phyloP scores from a whole-genome alignment of 2,329 filamentous ascomycete genomes.

The Xylariaceae sp. region DNA sequence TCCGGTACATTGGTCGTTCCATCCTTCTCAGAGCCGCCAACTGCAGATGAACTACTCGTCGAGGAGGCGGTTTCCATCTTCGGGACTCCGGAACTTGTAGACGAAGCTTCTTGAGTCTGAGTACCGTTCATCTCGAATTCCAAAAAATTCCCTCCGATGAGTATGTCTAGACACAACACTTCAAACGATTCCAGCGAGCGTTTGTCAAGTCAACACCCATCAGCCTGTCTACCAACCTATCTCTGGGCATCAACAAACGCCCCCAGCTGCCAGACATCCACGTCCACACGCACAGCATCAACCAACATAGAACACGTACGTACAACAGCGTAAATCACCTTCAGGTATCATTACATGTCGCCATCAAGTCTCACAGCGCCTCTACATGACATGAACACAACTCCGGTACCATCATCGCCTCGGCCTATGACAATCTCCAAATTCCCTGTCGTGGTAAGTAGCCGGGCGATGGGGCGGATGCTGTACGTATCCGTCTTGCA shows the following conservation, averaged over 20 bases:
- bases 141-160: no score
- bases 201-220: not conserved
- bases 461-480: conserved; percentile 13
- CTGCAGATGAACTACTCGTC: not conserved
- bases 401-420: not conserved
- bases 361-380: conserved; percentile 9
- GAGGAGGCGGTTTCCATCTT: not conserved
- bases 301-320: not conserved
- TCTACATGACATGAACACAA: no score
- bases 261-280: not conserved
- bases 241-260: conserved; percentile 11
- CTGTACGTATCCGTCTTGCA: conserved; percentile 17
- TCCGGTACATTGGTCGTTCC: not conserved
- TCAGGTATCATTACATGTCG: conserved; percentile 12
- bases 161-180: no score
- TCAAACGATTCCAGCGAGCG: not conserved
- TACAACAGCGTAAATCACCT: conserved; percentile 9
- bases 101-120: conserved; percentile 5
- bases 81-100: not conserved
- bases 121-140: conserved; percentile 1
- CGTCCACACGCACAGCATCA: not conserved
- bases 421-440: not conserved
- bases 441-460: conserved; percentile 10
- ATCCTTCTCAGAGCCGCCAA: not conserved
- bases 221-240: conserved; percentile 5